Percentiles rank a stretch among this genome's conserved stretches.
These are phyloP conservation scores for Blastobotrys americana DNA, from an alignment of 805 yeast genomes.

Conservation along the genomic window DNA sequence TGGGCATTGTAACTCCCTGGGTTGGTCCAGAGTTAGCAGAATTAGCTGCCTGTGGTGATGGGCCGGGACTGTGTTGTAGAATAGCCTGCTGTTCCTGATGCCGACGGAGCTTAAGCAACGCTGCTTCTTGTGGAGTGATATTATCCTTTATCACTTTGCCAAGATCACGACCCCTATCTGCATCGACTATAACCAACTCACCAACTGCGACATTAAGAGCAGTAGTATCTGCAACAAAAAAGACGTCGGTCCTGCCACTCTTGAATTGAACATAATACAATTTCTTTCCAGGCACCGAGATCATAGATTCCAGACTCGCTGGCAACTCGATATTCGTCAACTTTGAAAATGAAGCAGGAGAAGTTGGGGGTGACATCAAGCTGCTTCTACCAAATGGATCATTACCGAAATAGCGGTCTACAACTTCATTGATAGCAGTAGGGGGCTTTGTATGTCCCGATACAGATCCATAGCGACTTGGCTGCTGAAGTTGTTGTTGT, in stretches of 20 bases:
- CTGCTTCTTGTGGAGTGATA: conserved; percentile 58
- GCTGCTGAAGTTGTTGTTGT: not conserved
- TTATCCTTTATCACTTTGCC: conserved; percentile 57
- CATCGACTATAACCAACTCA: conserved; percentile 75
- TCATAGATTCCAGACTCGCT: conserved; percentile 3
- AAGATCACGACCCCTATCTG: conserved; percentile 73
- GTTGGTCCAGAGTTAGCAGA: conserved; percentile 17
- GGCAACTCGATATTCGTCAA: conserved; percentile 6
- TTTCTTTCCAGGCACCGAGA: conserved; percentile 27
- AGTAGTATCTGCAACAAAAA: conserved; percentile 45
- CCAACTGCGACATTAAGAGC: conserved; percentile 39
- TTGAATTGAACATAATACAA: conserved; percentile 68
- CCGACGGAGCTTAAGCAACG: conserved; percentile 57
- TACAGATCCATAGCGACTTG: not conserved
- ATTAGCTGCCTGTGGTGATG: conserved; percentile 21
- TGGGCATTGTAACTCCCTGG: conserved; percentile 58
- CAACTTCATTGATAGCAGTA: not conserved
- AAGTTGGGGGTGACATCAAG: not conserved
- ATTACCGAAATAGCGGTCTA: not conserved
- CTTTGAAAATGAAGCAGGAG: conserved; percentile 6
- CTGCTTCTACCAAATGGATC: not conserved
- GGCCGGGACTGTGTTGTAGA: conserved; percentile 34
- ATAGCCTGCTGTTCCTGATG: conserved; percentile 68
- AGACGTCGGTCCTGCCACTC: conserved; percentile 72
- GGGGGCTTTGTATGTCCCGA: not conserved